phyloP scores from a whole-genome alignment of 768 basidiomycete species.

The Mycena vitilis region DNA sequence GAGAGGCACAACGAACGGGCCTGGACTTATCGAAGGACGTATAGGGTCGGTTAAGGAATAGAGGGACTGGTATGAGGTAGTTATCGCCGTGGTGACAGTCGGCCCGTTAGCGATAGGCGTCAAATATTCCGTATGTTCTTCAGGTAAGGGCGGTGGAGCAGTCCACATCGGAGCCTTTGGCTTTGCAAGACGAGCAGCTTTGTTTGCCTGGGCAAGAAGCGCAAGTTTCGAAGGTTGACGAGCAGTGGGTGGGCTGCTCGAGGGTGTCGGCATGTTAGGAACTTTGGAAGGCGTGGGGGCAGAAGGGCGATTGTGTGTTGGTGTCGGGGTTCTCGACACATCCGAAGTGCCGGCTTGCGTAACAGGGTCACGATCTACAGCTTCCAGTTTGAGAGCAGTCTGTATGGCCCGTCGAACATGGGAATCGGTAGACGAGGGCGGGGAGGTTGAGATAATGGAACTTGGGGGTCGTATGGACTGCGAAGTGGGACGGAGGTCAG shows the following conservation, averaged over 20 bases:
- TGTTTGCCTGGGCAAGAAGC: constrained; percentile 73
- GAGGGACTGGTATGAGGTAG: constrained; percentile 81
- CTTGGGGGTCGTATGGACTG: constrained; percentile 60
- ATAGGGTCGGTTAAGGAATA: constrained; percentile 68
- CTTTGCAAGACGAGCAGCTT: constrained; percentile 61
- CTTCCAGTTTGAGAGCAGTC: constrained; percentile 74
- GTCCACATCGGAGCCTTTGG: constrained; percentile 42
- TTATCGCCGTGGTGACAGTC: constrained; percentile 87
- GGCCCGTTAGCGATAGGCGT: constrained; percentile 86
- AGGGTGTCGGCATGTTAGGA: constrained; percentile 37
- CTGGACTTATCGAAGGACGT: constrained; percentile 54
- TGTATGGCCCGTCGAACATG: constrained; percentile 74
- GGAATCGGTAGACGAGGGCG: constrained; percentile 65
- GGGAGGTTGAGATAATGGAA: constrained; percentile 46
- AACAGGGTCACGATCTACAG: constrained; percentile 51
- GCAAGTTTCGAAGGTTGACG: constrained; percentile 79
- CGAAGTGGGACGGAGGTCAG: constrained; percentile 73
- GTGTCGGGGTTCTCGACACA: constrained; percentile 41
- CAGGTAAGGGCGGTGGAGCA: constrained; percentile 53
- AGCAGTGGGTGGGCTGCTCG: constrained; percentile 36
- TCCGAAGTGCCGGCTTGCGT: constrained; percentile 28
- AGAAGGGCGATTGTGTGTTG: constrained; percentile 38
- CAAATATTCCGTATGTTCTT: constrained; percentile 72
- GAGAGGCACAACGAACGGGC: constrained; percentile 59
- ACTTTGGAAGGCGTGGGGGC: constrained; percentile 41